These are phyloP conservation scores for Warburgia ugandensis DNA, from an alignment of 164 flowering plant species.

Conservation along the genomic window DNA sequence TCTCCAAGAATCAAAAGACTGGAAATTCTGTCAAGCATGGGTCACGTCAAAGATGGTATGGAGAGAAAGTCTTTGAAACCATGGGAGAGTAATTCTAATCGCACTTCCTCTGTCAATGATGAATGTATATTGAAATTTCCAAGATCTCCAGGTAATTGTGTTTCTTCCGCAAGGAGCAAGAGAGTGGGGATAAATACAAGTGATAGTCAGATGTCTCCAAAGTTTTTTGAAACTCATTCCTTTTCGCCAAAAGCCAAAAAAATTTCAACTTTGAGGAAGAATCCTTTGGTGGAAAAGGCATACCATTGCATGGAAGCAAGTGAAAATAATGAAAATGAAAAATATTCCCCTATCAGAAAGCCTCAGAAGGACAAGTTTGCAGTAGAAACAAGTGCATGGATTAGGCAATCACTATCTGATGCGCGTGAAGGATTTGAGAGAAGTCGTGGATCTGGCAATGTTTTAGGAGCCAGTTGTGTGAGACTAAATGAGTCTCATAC, in stretches of 20 bases:
- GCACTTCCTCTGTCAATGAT: conserved; percentile 11
- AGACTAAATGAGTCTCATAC: too few species aligned
- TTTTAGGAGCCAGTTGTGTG: too few species aligned
- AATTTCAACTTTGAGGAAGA: conserved; percentile 21
- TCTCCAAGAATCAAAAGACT: conserved; percentile 23
- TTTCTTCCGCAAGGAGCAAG: conserved; percentile 23
- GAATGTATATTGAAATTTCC: conserved; percentile 11
- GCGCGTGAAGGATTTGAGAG: too few species aligned
- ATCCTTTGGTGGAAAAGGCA: conserved; percentile 6
- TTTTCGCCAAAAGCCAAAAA: conserved; percentile 17
- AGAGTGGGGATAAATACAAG: conserved; percentile 10
- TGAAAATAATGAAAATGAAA: conserved; percentile 9
- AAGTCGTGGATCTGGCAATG: too few species aligned
- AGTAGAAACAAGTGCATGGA: too few species aligned
- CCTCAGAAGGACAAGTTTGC: too few species aligned
- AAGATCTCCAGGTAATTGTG: conserved; percentile 12
- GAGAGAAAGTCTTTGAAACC: conserved; percentile 18
- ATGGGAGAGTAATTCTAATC: conserved; percentile 13
- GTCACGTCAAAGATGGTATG: conserved; percentile 6
- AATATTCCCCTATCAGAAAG: too few species aligned
- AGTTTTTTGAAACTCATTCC: conserved; percentile 5
- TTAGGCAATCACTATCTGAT: too few species aligned
- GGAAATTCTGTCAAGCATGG: conserved; percentile 16
- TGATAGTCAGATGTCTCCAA: too few species aligned
- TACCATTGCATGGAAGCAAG: conserved; percentile 11